Evolutionary conservation across 2,329 filamentous ascomycete genomes (phyloP), one percentile per base, ranked within the genome.

Genomic region (Paracamarosporium sp.): DNA sequence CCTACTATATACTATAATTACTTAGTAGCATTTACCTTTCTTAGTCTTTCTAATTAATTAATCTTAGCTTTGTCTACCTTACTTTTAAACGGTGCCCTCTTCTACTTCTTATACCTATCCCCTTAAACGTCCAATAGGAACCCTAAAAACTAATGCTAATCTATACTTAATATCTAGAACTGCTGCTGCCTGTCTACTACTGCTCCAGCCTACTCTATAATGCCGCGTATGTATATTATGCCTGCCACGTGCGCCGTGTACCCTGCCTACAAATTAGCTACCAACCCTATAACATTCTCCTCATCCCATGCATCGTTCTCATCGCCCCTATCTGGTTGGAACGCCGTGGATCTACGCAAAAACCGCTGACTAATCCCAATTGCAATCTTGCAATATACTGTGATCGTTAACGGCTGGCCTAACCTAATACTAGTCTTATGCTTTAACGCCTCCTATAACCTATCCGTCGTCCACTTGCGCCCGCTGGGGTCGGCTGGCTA

Each of bases 61-160:
- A 31, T 31, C 28, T 12, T 31, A 12, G 28, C 28, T 12, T 31
- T 12, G 28, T 31, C 28, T 31, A 12, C 28, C 28, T 31, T 12
- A 12, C 28, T 31, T 12, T 31, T 12, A 12, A 31, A 31, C 12
- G 28, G 28, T 12, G 28, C 28, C 28, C 28, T 31, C 28, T 53
- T 59, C 57, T 35, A 22, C 28, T 62, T 35, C 3, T 56, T 52
- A n/a, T 43, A 54, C 36, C 55, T 38, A 17, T 64, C 47, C 27
- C 53, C 60, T 40, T 63, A 41, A 12, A 25, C 47, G 48, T 63
- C 38, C 8, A 13, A 17, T 9, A 7, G 4, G 22, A 41, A 41
- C 38, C 38, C 20, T 13, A 41, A 41, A 41, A 69, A 67, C 24
- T 31, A 13, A 40, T 67, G 54, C 65, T 30, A 66, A 55, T 65